Evolutionary conservation across 495 filamentous ascomycete species (phyloP).

Genomic region (Aspergillus wentii): DNA sequence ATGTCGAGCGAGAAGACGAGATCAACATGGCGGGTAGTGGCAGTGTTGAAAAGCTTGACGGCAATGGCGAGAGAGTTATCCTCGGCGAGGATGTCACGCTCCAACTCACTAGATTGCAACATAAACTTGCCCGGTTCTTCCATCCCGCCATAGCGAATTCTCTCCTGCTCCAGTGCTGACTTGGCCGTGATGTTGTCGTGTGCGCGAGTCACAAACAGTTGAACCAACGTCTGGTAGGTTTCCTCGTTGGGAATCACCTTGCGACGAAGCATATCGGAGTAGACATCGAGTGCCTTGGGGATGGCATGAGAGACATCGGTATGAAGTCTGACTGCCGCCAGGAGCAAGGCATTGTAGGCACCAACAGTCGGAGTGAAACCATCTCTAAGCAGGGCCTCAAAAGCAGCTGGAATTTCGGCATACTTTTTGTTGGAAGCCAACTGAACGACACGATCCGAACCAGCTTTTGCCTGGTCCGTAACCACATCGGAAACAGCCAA

Average conservation of each 20-base stretch:
- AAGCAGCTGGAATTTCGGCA: slow-evolving; percentile 82
- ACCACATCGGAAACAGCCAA: slow-evolving; percentile 22
- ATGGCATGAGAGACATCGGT: slow-evolving; percentile 71
- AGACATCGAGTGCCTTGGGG: slow-evolving; percentile 87
- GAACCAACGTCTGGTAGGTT: slow-evolving; percentile 82
- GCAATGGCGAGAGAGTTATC: slow-evolving; percentile 82
- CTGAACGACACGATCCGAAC: slow-evolving; percentile 69
- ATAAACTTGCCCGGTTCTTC: slow-evolving; percentile 84
- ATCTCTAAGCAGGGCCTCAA: slow-evolving; percentile 76
- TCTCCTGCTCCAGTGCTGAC: slow-evolving; percentile 66
- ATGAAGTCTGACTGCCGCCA: slow-evolving; percentile 70
- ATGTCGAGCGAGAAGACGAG: slow-evolving; percentile 64
- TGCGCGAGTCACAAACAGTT: slow-evolving; percentile 72
- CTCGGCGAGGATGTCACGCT: slow-evolving; percentile 75
- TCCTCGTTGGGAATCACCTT: slow-evolving; percentile 74
- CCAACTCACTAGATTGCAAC: slow-evolving; percentile 79
- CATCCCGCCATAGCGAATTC: slow-evolving; percentile 76
- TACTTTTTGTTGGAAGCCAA: slow-evolving; percentile 64
- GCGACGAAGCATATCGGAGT: slow-evolving; percentile 90
- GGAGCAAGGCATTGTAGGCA: slow-evolving; percentile 85
- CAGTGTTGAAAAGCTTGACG: slow-evolving; percentile 75
- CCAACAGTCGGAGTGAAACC: slow-evolving; percentile 73
- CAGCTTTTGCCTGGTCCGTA: slow-evolving; percentile 55
- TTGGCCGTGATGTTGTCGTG: slow-evolving; percentile 67
- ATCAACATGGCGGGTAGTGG: slow-evolving; percentile 47